Evolutionary conservation across 2,329 filamentous ascomycete genomes (phyloP).

Genomic region (Alternaria gaisen): DNA sequence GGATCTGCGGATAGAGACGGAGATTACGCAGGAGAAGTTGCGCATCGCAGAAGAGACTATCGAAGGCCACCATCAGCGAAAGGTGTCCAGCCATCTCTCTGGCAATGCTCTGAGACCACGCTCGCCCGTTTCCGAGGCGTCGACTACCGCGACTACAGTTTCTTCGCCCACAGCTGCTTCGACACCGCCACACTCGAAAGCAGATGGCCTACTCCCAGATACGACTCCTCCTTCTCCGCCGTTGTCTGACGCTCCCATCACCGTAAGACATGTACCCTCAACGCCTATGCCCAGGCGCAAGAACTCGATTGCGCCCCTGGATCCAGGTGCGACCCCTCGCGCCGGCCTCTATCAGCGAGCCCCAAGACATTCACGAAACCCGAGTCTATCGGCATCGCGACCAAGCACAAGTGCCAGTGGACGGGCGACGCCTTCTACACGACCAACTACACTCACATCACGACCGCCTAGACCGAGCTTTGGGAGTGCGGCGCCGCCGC

Average conservation of each 20-base stretch:
- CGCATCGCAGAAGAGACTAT: conserved; percentile 70
- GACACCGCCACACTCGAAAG: conserved; percentile 79
- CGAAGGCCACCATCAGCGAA: conserved; percentile 60
- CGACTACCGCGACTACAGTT: conserved; percentile 80
- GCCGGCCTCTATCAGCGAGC: conserved; percentile 58
- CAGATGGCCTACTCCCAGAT: conserved; percentile 68
- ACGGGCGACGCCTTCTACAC: conserved; percentile 57
- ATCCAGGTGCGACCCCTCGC: conserved; percentile 63
- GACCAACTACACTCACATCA: conserved; percentile 42
- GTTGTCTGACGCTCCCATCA: conserved; percentile 82
- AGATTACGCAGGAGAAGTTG: conserved; percentile 93
- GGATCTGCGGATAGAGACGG: conserved; percentile 92
- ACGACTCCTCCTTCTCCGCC: conserved; percentile 92
- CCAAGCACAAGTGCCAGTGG: conserved; percentile 40
- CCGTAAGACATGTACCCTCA: conserved; percentile 53
- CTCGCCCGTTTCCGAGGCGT: conserved; percentile 77
- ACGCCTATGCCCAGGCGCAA: conserved; percentile 53
- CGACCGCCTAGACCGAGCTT: conserved; percentile 55
- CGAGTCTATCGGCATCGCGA: conserved; percentile 64
- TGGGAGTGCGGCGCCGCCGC: conserved; percentile 60
- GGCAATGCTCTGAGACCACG: conserved; percentile 62
- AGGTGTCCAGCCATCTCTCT: conserved; percentile 59
- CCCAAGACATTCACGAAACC: conserved; percentile 63
- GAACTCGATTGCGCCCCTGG: conserved; percentile 61
- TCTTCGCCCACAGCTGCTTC: conserved; percentile 90